Percentiles rank a stretch among this genome's conserved stretches.
These are phyloP conservation scores for Globisporangium camurandrum DNA, from an alignment of 352 stramenopile genomes.

Conservation along the genomic window DNA sequence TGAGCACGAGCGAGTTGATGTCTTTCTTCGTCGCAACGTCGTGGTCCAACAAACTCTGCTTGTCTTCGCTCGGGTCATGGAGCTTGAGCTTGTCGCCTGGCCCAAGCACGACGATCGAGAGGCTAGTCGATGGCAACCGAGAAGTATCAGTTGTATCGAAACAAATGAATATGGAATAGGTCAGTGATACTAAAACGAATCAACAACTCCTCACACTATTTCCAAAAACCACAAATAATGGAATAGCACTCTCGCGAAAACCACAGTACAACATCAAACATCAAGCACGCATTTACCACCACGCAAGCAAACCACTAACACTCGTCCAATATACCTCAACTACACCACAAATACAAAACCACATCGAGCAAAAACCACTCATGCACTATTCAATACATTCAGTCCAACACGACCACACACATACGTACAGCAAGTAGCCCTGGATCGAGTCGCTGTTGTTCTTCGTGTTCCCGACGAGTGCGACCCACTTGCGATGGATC, in stretches of 20 bases:
- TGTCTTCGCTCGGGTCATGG: constrained; percentile 38
- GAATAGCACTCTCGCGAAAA: too few relatives aligned
- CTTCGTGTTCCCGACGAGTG: constrained; percentile 65
- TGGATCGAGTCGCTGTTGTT: constrained; percentile 81
- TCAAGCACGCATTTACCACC: too few relatives aligned
- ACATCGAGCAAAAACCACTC: neutral
- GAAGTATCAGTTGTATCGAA: neutral
- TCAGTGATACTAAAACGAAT: too few relatives aligned
- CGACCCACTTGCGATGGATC: constrained; percentile 86
- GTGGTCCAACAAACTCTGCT: constrained; percentile 23
- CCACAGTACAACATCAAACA: too few relatives aligned
- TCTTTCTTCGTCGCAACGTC: constrained; percentile 42
- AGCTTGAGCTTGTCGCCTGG: constrained; percentile 76
- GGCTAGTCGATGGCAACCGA: constrained; percentile 17
- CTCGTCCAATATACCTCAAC: too few relatives aligned
- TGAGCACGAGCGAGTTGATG: constrained; percentile 73
- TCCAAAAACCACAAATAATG: too few relatives aligned
- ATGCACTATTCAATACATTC: neutral
- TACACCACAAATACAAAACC: too few relatives aligned
- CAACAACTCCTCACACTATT: too few relatives aligned
- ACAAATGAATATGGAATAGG: neutral
- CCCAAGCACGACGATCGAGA: constrained; percentile 83
- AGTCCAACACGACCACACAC: neutral
- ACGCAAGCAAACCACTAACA: too few relatives aligned
- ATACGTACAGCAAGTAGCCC: constrained; percentile 79